Conservation (phyloP, 305 asterid genomes). For the Euphrasia arctica region DNA sequence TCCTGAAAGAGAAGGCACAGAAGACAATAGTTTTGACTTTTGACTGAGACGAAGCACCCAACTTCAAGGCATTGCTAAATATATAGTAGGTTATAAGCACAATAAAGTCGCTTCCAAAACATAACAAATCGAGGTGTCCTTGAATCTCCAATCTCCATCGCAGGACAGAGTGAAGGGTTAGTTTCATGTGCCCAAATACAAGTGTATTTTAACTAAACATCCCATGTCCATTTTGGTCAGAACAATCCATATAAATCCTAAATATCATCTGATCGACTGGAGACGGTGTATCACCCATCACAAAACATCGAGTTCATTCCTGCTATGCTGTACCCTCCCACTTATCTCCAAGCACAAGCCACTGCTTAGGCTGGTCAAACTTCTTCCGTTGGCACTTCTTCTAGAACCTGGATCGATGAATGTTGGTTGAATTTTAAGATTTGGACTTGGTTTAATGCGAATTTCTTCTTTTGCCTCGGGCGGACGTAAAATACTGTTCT, state of each 20-base stretch:
- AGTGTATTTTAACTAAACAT: too few species aligned
- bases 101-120: too few species aligned
- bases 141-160: too few species aligned
- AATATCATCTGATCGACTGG: background rate
- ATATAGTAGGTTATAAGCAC: too few species aligned
- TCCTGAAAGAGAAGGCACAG: too few species aligned
- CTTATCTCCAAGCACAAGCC: slow-evolving; percentile 89
- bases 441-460: slow-evolving; percentile 79
- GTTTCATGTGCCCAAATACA: too few species aligned
- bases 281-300: slow-evolving; percentile 27
- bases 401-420: slow-evolving; percentile 78
- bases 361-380: slow-evolving; percentile 31
- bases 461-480: slow-evolving; percentile 50
- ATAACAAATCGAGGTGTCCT: too few species aligned
- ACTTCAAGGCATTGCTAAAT: too few species aligned
- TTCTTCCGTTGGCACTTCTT: slow-evolving; percentile 41
- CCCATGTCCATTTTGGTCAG: background rate
- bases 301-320: slow-evolving; percentile 39
- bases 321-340: slow-evolving; percentile 82
- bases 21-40: too few species aligned
- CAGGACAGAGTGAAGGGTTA: too few species aligned
- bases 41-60: too few species aligned
- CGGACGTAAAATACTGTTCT: slow-evolving; percentile 62
- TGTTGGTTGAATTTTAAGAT: slow-evolving; percentile 68
- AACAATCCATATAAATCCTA: slow-evolving; percentile 12